phyloP scores from a whole-genome alignment of 768 basidiomycete genomes.

The Hygrocybe coccinea region DNA sequence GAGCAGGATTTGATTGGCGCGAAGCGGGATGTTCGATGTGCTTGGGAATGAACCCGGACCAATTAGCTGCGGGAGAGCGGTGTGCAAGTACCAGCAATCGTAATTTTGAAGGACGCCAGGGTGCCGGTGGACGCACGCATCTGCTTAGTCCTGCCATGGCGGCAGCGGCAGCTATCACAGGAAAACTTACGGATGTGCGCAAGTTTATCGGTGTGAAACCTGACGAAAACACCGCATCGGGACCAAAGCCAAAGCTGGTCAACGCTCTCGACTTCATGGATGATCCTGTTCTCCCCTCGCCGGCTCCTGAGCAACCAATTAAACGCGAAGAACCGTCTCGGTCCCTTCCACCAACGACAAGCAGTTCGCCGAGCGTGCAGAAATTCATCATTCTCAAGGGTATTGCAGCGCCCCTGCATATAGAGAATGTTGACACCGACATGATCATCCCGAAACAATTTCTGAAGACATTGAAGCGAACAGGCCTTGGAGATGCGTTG shows the following conservation, averaged over 20 bases:
- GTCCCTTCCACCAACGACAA: slow-evolving; percentile 37
- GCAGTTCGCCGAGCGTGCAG: slow-evolving; percentile 45
- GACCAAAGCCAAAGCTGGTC: slow-evolving; percentile 60
- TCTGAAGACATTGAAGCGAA: slow-evolving; percentile 86
- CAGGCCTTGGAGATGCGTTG: slow-evolving; percentile 76
- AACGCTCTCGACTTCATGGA: slow-evolving; percentile 75
- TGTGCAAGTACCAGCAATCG: slow-evolving; percentile 92
- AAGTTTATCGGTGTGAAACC: slow-evolving; percentile 54
- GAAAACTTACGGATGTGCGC: slow-evolving; percentile 80
- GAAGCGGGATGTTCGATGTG: slow-evolving; percentile 97
- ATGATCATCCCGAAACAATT: slow-evolving; percentile 95
- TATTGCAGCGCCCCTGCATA: slow-evolving; percentile 72
- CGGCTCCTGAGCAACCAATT: slow-evolving; percentile 38
- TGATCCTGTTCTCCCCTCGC: slow-evolving; percentile 56
- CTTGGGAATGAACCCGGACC: slow-evolving; percentile 93
- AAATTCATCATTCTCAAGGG: slow-evolving; percentile 72
- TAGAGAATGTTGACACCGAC: slow-evolving; percentile 87
- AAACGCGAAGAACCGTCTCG: slow-evolving; percentile 30
- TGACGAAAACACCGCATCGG: slow-evolving; percentile 41
- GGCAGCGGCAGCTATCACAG: slow-evolving; percentile 82
- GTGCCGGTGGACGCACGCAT: slow-evolving; percentile 85
- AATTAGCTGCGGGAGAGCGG: slow-evolving; percentile 73
- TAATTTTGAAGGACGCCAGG: slow-evolving; percentile 88
- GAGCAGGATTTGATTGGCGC: slow-evolving; percentile 92
- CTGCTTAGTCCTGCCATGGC: slow-evolving; percentile 90